Conservation (phyloP, 2,329 filamentous ascomycete genomes). For the Raffaelea deltoideospora region DNA sequence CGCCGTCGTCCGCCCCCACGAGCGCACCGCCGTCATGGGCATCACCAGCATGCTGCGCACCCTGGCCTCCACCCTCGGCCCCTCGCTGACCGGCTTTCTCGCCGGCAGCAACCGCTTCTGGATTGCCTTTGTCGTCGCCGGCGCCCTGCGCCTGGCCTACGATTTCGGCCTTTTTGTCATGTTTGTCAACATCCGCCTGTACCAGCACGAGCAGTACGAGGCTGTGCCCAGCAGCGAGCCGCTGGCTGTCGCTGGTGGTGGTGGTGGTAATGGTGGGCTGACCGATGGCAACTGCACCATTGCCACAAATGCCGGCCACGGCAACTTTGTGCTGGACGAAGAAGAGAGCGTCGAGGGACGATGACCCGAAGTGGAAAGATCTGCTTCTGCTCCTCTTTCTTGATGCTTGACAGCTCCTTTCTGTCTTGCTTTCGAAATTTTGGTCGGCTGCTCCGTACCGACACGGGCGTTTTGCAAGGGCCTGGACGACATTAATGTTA, state of each 20-base stretch:
- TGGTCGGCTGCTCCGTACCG: too few relatives aligned
- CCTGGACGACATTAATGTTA: too few relatives aligned
- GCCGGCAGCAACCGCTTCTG: conserved; percentile 39
- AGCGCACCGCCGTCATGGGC: conserved; percentile 56
- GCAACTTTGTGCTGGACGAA: conserved; percentile 6
- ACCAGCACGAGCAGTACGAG: conserved; percentile 31
- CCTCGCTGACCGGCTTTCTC: conserved; percentile 38
- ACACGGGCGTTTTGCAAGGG: too few relatives aligned
- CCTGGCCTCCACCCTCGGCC: conserved; percentile 38
- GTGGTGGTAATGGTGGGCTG: conserved; percentile 49
- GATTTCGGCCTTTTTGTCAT: conserved; percentile 43
- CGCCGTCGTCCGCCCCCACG: conserved; percentile 47
- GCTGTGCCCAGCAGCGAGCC: conserved; percentile 55
- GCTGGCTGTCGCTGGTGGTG: conserved; percentile 57
- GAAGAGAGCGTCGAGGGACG: conserved; percentile 4
- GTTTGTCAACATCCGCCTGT: conserved; percentile 42
- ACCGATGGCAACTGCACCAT: too few relatives aligned
- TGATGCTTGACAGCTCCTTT: too few relatives aligned
- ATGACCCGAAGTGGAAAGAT: too few relatives aligned
- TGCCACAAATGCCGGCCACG: conserved; percentile 1
- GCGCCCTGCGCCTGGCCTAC: conserved; percentile 36
- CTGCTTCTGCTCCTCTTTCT: too few relatives aligned
- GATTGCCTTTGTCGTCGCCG: conserved; percentile 46
- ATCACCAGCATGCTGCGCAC: conserved; percentile 48
- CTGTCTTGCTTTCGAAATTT: too few relatives aligned